Percentiles rank a stretch among this genome's conserved stretches.
phyloP scores from a whole-genome alignment of 441 rosid species.

The Adansonia grandidieri region DNA sequence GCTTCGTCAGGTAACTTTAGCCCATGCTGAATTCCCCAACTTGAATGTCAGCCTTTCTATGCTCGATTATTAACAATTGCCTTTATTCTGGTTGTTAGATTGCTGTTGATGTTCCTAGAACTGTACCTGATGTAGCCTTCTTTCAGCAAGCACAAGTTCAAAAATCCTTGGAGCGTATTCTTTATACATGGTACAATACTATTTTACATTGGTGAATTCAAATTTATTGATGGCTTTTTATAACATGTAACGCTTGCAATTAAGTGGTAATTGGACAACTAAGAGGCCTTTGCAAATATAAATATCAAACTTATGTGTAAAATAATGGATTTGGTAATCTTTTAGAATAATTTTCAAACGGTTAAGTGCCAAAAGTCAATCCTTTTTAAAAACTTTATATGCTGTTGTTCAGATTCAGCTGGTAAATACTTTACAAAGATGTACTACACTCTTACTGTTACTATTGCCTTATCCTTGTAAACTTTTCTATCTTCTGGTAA shows the following conservation, averaged over 20 bases:
- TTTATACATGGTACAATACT: constrained; percentile 80
- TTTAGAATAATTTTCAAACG: not conserved
- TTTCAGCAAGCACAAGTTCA: constrained; percentile 96
- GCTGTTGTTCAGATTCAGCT: not conserved
- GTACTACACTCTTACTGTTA: not conserved
- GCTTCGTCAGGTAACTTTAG: constrained; percentile 85
- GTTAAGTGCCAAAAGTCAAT: not conserved
- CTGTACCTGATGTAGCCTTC: constrained; percentile 93
- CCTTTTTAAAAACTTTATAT: not conserved
- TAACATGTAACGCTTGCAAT: not conserved
- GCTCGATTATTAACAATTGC: constrained; percentile 28
- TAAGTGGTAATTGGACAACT: not conserved
- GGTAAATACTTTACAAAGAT: not conserved
- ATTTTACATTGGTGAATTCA: constrained; percentile 19
- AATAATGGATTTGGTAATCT: not conserved
- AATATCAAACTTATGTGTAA: not conserved
- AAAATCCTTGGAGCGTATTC: constrained; percentile 96
- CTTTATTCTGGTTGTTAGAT: constrained; percentile 54
- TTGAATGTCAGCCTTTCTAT: constrained; percentile 15
- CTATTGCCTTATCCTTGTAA: not conserved
- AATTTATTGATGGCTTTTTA: not conserved
- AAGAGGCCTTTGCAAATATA: not conserved
- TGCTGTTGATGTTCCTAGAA: constrained; percentile 98
- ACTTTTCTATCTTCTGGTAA: not conserved
- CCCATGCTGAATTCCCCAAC: constrained; percentile 14